phyloP scores from a whole-genome alignment of 768 basidiomycete species.

The Trichaptum fuscoviolaceum region DNA sequence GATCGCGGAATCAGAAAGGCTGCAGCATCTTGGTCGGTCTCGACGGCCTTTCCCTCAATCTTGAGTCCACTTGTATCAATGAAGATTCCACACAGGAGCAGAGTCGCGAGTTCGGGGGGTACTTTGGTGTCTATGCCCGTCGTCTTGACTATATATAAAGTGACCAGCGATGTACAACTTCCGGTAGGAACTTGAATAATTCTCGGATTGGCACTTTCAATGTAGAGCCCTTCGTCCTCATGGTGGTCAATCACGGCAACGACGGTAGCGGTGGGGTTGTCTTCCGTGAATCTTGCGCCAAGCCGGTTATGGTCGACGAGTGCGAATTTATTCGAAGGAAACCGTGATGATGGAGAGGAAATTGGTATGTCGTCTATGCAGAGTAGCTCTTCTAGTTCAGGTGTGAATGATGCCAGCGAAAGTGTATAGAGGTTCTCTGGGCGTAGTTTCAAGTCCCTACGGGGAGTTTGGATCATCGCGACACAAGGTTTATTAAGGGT shows the following conservation, averaged over 20 bases:
- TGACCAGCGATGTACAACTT: conserved; percentile 69
- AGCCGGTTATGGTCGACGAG: conserved; percentile 94
- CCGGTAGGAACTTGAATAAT: conserved; percentile 61
- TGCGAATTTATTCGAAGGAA: conserved; percentile 57
- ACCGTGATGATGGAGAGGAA: conserved; percentile 26
- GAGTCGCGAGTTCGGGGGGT: conserved; percentile 60
- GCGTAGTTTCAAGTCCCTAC: conserved; percentile 68
- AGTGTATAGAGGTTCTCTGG: conserved; percentile 85
- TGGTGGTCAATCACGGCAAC: conserved; percentile 88
- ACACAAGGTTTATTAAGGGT: conserved; percentile 49
- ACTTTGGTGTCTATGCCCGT: conserved; percentile 23
- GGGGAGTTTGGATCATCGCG: conserved; percentile 66
- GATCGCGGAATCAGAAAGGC: conserved; percentile 58
- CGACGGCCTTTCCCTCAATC: conserved; percentile 68
- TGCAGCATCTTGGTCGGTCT: conserved; percentile 59
- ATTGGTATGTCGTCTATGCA: conserved; percentile 60
- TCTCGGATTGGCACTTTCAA: conserved; percentile 56
- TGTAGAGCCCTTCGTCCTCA: conserved; percentile 71
- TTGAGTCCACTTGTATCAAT: conserved; percentile 86
- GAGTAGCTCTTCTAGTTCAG: conserved; percentile 50
- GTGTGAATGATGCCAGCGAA: conserved; percentile 46
- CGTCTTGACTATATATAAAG: conserved; percentile 30
- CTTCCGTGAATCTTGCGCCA: conserved; percentile 32
- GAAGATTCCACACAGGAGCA: conserved; percentile 76
- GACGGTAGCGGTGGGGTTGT: conserved; percentile 46